Evolutionary conservation across 768 basidiomycete genomes (phyloP).

Genomic region (Lactarius deliciosus): DNA sequence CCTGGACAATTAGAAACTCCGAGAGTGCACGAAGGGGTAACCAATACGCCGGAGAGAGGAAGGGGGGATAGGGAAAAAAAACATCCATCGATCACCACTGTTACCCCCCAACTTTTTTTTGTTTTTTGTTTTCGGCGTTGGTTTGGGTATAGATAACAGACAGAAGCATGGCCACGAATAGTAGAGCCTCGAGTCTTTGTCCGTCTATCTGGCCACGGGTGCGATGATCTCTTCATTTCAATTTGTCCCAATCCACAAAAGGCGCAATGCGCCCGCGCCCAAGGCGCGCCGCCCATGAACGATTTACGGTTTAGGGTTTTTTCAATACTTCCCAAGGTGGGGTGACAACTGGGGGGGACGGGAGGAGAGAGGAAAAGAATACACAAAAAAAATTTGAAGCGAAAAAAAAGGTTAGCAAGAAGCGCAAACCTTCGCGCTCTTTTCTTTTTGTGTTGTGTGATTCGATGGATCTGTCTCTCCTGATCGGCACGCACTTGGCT

Average conservation of each 20-base stretch:
- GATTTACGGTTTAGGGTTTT: not conserved
- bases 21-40: not conserved
- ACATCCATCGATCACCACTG: no score
- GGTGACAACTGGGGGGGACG: not conserved
- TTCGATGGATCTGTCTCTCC: not conserved
- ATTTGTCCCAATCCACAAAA: not conserved
- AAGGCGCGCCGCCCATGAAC: constrained; percentile 7
- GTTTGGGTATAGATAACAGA: not conserved
- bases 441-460: not conserved
- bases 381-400: not conserved
- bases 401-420: not conserved
- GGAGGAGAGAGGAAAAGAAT: not conserved
- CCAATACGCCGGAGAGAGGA: not conserved
- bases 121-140: not conserved
- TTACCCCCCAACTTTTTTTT: not conserved
- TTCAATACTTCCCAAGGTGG: not conserved
- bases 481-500: constrained; percentile 4
- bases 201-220: constrained; percentile 2
- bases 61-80: not conserved
- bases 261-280: constrained; percentile 8
- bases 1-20: not conserved
- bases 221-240: not conserved
- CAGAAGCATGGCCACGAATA: not conserved
- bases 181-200: not conserved
- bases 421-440: constrained; percentile 2